A percentile compares a stretch with the other conserved stretches of the same genome.
phyloP scores from a whole-genome alignment of 148 eudicot genomes.

The Rhododendron simsii region DNA sequence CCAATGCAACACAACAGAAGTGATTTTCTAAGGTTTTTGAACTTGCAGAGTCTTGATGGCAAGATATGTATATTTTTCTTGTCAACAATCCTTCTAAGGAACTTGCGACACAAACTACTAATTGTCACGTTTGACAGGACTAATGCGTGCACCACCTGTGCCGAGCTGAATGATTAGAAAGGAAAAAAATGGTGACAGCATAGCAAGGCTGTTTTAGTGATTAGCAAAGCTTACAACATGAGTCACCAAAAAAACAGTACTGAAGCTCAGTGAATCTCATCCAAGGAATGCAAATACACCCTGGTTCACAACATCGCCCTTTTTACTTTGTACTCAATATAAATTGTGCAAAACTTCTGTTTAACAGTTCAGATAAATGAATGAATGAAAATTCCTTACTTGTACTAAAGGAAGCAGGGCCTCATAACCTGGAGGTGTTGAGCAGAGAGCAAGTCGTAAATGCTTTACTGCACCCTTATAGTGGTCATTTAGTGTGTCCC shows the following conservation, averaged over 20 bases:
- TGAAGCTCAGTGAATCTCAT: background rate
- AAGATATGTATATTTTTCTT: background rate
- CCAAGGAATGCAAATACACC: background rate
- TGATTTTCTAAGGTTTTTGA: background rate
- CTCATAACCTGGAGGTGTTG: slow-evolving; percentile 59
- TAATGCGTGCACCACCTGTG: background rate
- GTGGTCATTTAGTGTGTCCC: slow-evolving; percentile 31
- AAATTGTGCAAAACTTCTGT: background rate
- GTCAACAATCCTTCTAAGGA: background rate
- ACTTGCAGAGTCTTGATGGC: background rate
- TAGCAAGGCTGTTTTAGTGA: slow-evolving; percentile 4
- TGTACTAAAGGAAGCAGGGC: slow-evolving; percentile 74
- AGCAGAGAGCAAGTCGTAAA: slow-evolving; percentile 54
- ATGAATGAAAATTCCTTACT: slow-evolving; percentile 30
- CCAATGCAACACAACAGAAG: background rate
- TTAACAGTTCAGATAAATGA: background rate
- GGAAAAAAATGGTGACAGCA: background rate
- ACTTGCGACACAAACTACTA: background rate
- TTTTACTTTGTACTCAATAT: background rate
- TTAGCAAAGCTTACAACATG: background rate
- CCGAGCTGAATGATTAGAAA: background rate
- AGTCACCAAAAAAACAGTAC: background rate
- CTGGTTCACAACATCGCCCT: background rate
- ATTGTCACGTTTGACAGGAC: background rate
- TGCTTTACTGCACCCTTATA: slow-evolving; percentile 58